phyloP scores from a whole-genome alignment of 257 asterid genomes.

The Przewalskia tangutica region DNA sequence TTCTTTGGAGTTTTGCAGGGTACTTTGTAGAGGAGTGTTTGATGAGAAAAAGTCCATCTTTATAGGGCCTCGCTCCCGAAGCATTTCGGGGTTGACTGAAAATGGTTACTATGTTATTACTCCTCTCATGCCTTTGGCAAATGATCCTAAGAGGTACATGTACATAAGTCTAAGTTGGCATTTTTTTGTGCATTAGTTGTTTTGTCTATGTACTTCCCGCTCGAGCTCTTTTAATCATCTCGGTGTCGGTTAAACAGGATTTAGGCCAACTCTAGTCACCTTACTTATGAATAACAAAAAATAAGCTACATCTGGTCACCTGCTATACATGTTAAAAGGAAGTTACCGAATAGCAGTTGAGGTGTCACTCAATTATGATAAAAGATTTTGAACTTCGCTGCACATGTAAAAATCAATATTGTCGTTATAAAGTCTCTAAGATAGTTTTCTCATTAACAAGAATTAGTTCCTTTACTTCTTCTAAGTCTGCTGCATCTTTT shows the following conservation, averaged over 20 bases:
- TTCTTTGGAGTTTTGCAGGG: slow-evolving; percentile 68
- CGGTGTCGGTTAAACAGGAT: not conserved
- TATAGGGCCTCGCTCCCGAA: slow-evolving; percentile 92
- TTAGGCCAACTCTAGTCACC: not conserved
- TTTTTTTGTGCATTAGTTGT: not conserved
- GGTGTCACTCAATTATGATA: not conserved
- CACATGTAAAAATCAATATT: not conserved
- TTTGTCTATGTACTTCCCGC: not conserved
- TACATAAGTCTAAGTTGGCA: not conserved
- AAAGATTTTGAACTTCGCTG: not conserved
- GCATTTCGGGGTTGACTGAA: slow-evolving; percentile 95
- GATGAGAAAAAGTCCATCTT: slow-evolving; percentile 70
- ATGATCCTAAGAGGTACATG: slow-evolving; percentile 53
- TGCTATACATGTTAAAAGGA: not conserved
- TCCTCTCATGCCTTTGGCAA: slow-evolving; percentile 61
- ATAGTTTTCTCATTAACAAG: not conserved
- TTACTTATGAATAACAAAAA: not conserved
- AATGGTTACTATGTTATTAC: slow-evolving; percentile 83
- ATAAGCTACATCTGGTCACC: not conserved
- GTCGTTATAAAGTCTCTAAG: not conserved
- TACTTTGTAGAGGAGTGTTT: slow-evolving; percentile 63
- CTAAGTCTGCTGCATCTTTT: not conserved
- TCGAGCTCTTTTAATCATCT: not conserved
- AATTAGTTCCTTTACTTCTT: not conserved
- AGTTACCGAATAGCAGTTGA: not conserved